A percentile compares a stretch with the other conserved stretches of the same genome.
These are phyloP conservation scores for Furcasterigmium furcatum DNA, from an alignment of 2,329 filamentous ascomycete genomes.

Conservation along the genomic window DNA sequence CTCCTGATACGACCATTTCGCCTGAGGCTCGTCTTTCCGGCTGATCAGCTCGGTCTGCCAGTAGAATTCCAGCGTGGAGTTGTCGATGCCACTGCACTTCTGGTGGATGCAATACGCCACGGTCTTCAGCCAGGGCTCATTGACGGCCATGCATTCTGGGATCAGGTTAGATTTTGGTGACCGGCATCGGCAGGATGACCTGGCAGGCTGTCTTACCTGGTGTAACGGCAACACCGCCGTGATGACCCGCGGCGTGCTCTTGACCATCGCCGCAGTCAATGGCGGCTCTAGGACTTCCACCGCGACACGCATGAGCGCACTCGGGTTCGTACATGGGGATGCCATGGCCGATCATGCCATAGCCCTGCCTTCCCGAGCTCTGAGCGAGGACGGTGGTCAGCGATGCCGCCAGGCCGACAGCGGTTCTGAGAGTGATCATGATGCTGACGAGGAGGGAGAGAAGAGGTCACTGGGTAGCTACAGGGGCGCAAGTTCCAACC, in stretches of 20 bases:
- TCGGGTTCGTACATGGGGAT: constrained; percentile 25
- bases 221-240: constrained; percentile 2
- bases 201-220: constrained; percentile 3
- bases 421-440: not conserved
- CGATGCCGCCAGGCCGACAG: not conserved
- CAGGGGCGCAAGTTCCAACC: not conserved
- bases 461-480: not conserved
- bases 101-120: constrained; percentile 16
- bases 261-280: constrained; percentile 2
- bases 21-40: not conserved
- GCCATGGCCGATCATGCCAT: constrained; percentile 2
- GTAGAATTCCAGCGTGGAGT: constrained; percentile 2
- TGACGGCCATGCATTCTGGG: constrained; percentile 13
- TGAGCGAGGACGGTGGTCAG: not conserved
- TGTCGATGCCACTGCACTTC: constrained; percentile 6
- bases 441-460: not conserved
- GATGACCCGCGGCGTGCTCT: constrained; percentile 2
- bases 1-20: constrained; percentile 9
- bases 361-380: not conserved
- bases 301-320: constrained; percentile 30
- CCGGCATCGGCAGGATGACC: not conserved
- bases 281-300: not conserved
- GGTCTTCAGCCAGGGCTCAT: constrained; percentile 14
- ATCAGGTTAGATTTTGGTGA: not conserved
- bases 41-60: constrained; percentile 3